Conservation (phyloP, 208 protist genomes). For the Crithidia mellificae region DNA sequence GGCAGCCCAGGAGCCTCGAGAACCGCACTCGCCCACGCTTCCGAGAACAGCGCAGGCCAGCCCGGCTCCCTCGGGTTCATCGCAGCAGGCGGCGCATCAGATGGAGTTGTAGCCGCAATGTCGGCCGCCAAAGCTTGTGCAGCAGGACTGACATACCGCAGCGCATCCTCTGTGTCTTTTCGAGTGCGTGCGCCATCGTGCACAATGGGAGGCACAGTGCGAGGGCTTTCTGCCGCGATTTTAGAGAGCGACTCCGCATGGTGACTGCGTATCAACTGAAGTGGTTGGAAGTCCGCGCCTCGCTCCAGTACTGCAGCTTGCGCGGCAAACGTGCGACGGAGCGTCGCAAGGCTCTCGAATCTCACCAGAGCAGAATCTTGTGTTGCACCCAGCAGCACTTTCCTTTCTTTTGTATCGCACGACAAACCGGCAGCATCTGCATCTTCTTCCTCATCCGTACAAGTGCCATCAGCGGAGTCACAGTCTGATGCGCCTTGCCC, state of each 20-base stretch:
- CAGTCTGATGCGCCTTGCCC: not conserved
- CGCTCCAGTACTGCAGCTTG: too few relatives aligned
- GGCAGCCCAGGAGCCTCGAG: constrained; percentile 26
- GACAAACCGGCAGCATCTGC: too few relatives aligned
- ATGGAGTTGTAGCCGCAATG: constrained; percentile 23
- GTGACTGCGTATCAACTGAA: too few relatives aligned
- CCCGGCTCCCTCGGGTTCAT: too few relatives aligned
- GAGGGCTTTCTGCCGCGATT: too few relatives aligned
- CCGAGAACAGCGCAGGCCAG: not conserved
- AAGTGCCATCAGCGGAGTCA: not conserved
- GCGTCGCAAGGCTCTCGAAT: not conserved
- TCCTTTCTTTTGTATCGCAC: too few relatives aligned
- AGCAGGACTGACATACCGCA: constrained; percentile 8
- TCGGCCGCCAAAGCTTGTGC: constrained; percentile 26
- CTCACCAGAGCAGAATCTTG: too few relatives aligned
- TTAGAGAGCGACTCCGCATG: too few relatives aligned
- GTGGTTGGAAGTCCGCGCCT: too few relatives aligned
- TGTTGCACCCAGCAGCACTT: too few relatives aligned
- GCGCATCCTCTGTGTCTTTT: too few relatives aligned
- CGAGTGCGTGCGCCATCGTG: not conserved
- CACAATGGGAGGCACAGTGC: too few relatives aligned
- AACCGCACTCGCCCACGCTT: constrained; percentile 18
- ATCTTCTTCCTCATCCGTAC: not conserved
- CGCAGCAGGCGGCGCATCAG: not conserved
- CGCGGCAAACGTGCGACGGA: constrained; percentile 4